phyloP scores from a whole-genome alignment of 2,329 filamentous ascomycete species.

The Scleromitrula shiraiana region DNA sequence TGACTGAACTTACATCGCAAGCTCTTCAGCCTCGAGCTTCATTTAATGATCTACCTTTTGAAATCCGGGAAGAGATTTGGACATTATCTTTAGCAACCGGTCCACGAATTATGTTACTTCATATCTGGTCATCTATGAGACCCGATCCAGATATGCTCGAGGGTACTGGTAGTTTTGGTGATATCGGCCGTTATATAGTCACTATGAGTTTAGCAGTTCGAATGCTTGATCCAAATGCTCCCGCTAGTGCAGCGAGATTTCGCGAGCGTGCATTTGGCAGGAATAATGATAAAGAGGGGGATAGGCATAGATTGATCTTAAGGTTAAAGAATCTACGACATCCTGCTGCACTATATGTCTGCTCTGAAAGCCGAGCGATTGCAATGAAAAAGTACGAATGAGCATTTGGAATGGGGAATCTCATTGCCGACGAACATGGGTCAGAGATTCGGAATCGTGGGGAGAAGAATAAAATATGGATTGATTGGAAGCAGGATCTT shows the following conservation, averaged over 20 bases:
- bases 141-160: background rate
- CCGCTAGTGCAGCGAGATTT: background rate
- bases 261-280: background rate
- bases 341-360: background rate
- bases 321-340: background rate
- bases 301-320: too few species aligned
- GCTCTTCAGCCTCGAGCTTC: background rate
- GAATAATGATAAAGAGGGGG: too few species aligned
- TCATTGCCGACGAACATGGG: too few species aligned
- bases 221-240: background rate
- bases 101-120: background rate
- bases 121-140: background rate
- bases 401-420: background rate
- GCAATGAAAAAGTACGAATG: background rate
- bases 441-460: background rate
- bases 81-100: background rate
- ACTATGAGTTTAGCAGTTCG: too few species aligned
- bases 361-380: background rate
- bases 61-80: background rate
- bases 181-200: too few species aligned
- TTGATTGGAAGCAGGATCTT: too few species aligned
- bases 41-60: background rate
- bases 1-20: too few species aligned
- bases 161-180: background rate
- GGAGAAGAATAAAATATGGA: background rate